phyloP scores from a whole-genome alignment of 1,284 basidiomycete genomes.

The Apiotrichum porosum region DNA sequence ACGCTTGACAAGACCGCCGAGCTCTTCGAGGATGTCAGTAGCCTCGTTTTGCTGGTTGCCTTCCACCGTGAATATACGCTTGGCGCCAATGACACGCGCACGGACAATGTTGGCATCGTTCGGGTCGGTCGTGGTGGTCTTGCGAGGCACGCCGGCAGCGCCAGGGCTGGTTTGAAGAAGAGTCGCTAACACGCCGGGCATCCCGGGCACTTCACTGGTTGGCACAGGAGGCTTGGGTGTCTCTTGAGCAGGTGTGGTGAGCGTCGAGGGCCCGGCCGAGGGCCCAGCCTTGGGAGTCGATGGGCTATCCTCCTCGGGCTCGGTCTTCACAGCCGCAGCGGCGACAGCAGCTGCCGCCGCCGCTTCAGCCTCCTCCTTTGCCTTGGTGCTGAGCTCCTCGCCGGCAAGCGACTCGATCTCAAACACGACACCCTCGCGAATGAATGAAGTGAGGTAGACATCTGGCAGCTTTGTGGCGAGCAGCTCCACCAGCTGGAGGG shows the following conservation, averaged over 20 bases:
- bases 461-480: constrained; percentile 73
- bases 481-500: constrained; percentile 84
- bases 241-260: constrained; percentile 24
- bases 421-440: constrained; percentile 87
- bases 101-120: constrained; percentile 87
- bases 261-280: background rate
- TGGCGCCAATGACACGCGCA: constrained; percentile 76
- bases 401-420: constrained; percentile 74
- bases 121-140: constrained; percentile 58
- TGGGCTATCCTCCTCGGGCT: constrained; percentile 12
- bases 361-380: constrained; percentile 16
- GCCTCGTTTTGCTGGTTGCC: constrained; percentile 60
- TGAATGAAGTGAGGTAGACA: constrained; percentile 79
- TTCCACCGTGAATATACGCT: constrained; percentile 53
- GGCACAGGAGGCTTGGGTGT: no score
- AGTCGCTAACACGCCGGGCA: constrained; percentile 31
- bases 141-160: constrained; percentile 43
- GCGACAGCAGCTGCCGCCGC: background rate
- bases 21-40: constrained; percentile 58
- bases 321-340: constrained; percentile 4
- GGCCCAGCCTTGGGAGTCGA: constrained; percentile 1
- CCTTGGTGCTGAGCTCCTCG: constrained; percentile 54
- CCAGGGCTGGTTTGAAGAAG: constrained; percentile 38
- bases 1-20: constrained; percentile 57
- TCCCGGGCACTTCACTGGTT: constrained; percentile 26